Percentiles rank a stretch among this genome's conserved stretches.
Conservation (phyloP, 75 land plant species). For the Cryptomeria japonica region DNA sequence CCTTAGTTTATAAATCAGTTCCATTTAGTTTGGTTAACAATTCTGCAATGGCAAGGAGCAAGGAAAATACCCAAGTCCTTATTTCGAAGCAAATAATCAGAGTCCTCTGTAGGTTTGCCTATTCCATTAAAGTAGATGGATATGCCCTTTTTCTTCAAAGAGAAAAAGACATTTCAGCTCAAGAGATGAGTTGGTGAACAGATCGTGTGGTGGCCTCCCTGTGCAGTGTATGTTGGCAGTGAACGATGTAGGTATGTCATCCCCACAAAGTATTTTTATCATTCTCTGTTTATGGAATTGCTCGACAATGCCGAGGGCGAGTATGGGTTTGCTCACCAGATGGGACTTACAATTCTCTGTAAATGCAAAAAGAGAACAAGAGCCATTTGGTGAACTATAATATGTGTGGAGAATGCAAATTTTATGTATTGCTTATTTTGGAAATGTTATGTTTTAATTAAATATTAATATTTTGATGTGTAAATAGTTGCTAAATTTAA, state of each 20-base stretch:
- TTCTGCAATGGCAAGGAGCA: neutral
- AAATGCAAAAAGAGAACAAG: neutral
- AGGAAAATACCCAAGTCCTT: neutral
- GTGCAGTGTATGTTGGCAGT: neutral
- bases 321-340: constrained; percentile 1
- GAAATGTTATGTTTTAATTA: no score
- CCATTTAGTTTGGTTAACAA: neutral
- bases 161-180: no score
- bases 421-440: no score
- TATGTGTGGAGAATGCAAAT: no score
- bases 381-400: no score
- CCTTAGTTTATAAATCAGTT: neutral
- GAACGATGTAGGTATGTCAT: neutral
- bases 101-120: neutral
- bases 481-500: no score
- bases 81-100: neutral
- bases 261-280: neutral
- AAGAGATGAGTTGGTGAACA: no score
- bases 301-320: neutral
- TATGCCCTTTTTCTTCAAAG: neutral
- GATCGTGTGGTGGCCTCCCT: neutral
- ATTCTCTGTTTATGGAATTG: neutral
- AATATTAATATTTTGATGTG: no score
- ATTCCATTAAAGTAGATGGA: neutral
- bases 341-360: neutral